Base-by-base conservation (phyloP, 352 stramenopile genomes). In the Phytophthora cactorum region DNA sequence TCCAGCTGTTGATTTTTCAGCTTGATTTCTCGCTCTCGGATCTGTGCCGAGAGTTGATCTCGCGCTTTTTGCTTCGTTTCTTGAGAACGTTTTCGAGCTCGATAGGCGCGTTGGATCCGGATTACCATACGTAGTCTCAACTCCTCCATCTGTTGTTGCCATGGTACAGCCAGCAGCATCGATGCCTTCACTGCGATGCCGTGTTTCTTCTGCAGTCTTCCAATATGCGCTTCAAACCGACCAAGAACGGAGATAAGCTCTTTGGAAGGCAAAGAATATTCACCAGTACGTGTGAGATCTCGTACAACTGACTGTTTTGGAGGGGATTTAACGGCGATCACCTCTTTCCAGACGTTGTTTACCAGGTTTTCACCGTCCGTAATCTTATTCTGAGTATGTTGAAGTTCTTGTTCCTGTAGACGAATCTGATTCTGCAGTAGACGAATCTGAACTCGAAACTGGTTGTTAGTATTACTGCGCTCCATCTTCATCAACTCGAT, bases 141-240 rank as follows among this genome's bases (percentile, higher is more conserved):
- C 14, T 88, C 84, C 27, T 93, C 77, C 69, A 93, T 80, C 56
- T 95, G 85, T 60, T 88, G 64, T 49, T 89, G 75, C 87, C 87
- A 95, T 0, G 83, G 75, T 14, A 82, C 81, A 25, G 80, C 62
- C 10, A 92, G 52, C 28, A 88, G 49, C 14, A 63, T 67, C 1
- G 81, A 82, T 0, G 86, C 77, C 45, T 90, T 87, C 17, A 87
- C 60, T 52, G 86, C 80, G 31, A 92, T 77, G 22, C 84, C 71
- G 43, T 91, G 69, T 39, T 81, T 86, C 27, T 70, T 72, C 45
- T 93, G 74, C 4, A 89, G 57, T 14, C 77, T 73, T n/a, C 70
- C 70, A 10, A 92, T 75, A 39, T 84, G 72, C 4, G 65, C 74
- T 44, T 86, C 73, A 41, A 93, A 92, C 3, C 86, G 81, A 31